phyloP scores from a whole-genome alignment of 148 eudicot species.

The Rhododendron simsii region DNA sequence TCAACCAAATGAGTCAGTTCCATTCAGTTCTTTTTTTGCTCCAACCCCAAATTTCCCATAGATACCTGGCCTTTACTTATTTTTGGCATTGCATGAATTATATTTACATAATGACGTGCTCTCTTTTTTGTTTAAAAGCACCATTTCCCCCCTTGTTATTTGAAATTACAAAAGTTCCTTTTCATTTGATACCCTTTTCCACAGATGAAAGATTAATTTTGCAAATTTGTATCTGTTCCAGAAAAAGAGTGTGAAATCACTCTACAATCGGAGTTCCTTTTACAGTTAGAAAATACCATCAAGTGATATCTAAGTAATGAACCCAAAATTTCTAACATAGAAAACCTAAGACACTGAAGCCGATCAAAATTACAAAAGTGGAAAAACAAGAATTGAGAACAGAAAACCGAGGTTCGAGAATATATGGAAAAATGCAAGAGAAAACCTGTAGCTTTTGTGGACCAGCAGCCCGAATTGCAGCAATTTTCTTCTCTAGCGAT shows the following conservation, averaged over 20 bases:
- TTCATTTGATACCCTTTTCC: neutral
- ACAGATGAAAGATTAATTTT: neutral
- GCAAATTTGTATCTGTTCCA: neutral
- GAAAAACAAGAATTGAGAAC: neutral
- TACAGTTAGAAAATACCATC: neutral
- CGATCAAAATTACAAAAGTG: neutral
- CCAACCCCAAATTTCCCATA: neutral
- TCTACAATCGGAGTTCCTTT: neutral
- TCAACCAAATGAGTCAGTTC: neutral
- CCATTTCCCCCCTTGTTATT: neutral
- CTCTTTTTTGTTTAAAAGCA: neutral
- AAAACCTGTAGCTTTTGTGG: slow-evolving; percentile 74
- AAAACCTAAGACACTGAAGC: neutral
- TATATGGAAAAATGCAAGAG: neutral
- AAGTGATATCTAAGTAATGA: neutral
- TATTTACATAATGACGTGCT: neutral
- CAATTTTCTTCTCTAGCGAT: slow-evolving; percentile 46
- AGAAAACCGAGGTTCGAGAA: neutral
- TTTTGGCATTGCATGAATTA: neutral
- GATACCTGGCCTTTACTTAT: neutral
- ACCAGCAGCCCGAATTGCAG: slow-evolving; percentile 53
- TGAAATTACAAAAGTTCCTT: neutral
- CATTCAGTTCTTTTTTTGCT: neutral
- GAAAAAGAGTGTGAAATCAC: neutral
- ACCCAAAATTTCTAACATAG: neutral